Evolutionary conservation across 1,284 basidiomycete genomes (phyloP).

Genomic region (Exsudoporus floridanus): DNA sequence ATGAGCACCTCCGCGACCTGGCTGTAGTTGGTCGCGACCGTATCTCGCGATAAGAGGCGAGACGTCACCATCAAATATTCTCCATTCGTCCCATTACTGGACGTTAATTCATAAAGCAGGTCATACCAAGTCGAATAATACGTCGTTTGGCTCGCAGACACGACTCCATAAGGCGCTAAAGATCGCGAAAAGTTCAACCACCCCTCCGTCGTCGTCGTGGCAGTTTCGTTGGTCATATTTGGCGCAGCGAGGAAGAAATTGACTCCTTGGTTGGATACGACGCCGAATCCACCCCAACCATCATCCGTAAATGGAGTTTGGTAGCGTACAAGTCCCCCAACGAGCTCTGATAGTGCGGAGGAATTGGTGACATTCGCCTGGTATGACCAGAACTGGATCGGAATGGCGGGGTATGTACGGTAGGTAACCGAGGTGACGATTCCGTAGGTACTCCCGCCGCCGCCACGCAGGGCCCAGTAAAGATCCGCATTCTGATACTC

Average conservation of each 20-base stretch:
- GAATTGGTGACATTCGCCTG: constrained; percentile 27
- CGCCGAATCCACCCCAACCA: constrained; percentile 28
- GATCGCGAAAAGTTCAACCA: constrained; percentile 34
- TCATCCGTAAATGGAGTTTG: constrained; percentile 34
- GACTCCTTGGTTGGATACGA: constrained; percentile 6
- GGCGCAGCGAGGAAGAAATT: constrained; percentile 30
- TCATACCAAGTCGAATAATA: constrained; percentile 32
- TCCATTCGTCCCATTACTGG: constrained; percentile 10
- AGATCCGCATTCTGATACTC: constrained; percentile 16
- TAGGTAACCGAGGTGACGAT: constrained; percentile 28
- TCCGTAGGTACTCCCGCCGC: constrained; percentile 42
- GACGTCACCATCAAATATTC: constrained; percentile 35
- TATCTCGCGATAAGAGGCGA: constrained; percentile 39
- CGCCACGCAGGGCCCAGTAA: constrained; percentile 54
- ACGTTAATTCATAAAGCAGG: constrained; percentile 22
- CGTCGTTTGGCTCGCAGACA: constrained; percentile 9
- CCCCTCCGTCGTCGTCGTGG: constrained; percentile 32
- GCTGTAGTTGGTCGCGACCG: constrained; percentile 20
- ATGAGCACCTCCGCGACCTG: constrained; percentile 6
- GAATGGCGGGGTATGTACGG: constrained; percentile 34
- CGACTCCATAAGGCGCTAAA: constrained; percentile 23
- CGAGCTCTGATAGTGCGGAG: constrained; percentile 11
- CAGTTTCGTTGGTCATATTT: constrained; percentile 36
- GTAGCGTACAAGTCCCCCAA: constrained; percentile 33
- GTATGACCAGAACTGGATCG: constrained; percentile 27